Evolutionary conservation across 345 rosid species (phyloP), one percentile per base, ranked within the genome.

Genomic region (Acer negundo): DNA sequence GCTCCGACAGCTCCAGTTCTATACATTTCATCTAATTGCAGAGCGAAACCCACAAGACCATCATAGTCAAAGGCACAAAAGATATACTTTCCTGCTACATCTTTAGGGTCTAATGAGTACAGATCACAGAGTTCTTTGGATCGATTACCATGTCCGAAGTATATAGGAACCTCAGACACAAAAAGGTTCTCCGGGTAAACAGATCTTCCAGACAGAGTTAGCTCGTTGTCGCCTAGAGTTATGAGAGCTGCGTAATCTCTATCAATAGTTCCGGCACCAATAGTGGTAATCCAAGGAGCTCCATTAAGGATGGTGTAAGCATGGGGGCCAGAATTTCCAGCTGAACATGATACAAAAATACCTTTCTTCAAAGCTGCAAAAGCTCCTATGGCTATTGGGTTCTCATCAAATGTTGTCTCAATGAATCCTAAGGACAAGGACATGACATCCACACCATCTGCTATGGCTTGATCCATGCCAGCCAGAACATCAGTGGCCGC

Each of bases 301-400:
- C 88, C 89, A 23, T 84, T 86, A 0, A 6, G 19, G 44, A 86
- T 81, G 0, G 88, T 82, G 79, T 81, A 88, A 7, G 81, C 79
- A 67, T 78, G 84, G 10, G 88, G 91, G 3, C 87, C 89, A 1
- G 12, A 1, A 49, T 86, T 89, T 51, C 90, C 90, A 4, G 87
- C 90, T 15, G 91, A 69, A 51, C 90, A 87, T 4, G 83, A 67
- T 4, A 89, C 90, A 53, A 86, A 87, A 46, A 89, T 86, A 51
- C 91, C 89, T 72, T 79, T 87, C 81, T 75, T 77, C 69, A 85
- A 42, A 40, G 91, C 89, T 40, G 87, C 89, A 65, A 87, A 89
- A 70, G 90, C 85, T 83, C 91, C 93, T 0, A 89, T 53, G 19
- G 91, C 90, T 2, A 87, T 80, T 6, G 87, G 89, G 76, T 89